Evolutionary conservation across 2,329 filamentous ascomycete species (phyloP), one percentile per base, ranked within the genome.

Genomic region (Chlorencoelia australis): DNA sequence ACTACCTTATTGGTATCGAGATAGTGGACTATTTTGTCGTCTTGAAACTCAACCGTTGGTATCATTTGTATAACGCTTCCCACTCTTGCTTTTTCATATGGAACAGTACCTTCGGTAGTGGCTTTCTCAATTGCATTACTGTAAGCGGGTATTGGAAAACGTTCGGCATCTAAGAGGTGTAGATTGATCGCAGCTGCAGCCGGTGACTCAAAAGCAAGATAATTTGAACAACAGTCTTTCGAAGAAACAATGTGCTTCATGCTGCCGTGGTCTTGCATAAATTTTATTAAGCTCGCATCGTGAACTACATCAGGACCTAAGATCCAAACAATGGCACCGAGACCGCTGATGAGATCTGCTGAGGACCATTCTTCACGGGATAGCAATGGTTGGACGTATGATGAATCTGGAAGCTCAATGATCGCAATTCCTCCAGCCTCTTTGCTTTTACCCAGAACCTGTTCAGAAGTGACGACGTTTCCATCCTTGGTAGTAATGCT

Each of bases 201-300:
- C 3, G 75, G 69, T 10, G 79, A 79, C 40, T 79, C 69, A 42
- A 91, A 67, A 0, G 80, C 61, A 24, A 95, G 65, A 52, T 78
- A 75, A 56, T 96, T 89, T 2, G 86, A 73, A 47, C 75, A 84
- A 31, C 69, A 69, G 34, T 94, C 85, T 3, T 70, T 60, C 1
- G 85, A 79, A 13, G 86, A 83, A 11, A 98, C 68, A 29, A 89
- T 65, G 57, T 98, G 91, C 55, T 81, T 71, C 22, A 83, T 59
- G 11, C 72, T 53, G 2, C 65, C 56, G 46, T 75, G 71, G 22
- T 71, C 66, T 18, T 68, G 51, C 59, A 93, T 84, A 54, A 94
- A 94, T 2, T 70, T 60, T 38, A 70, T 68, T 13, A 98, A 59
- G 15, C 66, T 67, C 8, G 69, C 52, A 55, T 91, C 71, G 3